Base-by-base conservation (phyloP, 805 yeast genomes). In the Blastobotrys terrestris region DNA sequence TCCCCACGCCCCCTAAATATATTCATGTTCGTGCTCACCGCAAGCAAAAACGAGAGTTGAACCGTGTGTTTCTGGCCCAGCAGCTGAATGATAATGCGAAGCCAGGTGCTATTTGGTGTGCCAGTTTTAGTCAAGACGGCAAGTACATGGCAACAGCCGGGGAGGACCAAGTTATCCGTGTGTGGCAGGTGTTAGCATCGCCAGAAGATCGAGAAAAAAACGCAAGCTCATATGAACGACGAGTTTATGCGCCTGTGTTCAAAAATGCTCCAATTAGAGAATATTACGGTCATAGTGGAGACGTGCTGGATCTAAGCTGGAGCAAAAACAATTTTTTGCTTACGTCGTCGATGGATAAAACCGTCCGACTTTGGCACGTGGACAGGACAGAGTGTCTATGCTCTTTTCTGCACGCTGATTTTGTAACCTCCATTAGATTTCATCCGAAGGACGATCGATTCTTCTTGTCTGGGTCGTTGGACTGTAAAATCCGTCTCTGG, bases 391-490 rank as follows among this genome's bases (percentile, higher is more conserved):
- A 72, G 14, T 81, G 88, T 49, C 70, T 91, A 15, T 77, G 84
- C 47, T 75, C 81, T 0, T 90, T 86, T 61, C 65, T 68, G 11
- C 91, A 88, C 63, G 77, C 81, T n/a, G 95, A 88, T 65, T 85
- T 88, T 66, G 95, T 89, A 2, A 85, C 96, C 0, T 73, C 84
- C 7, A 86, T 86, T 2, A 77, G 76, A 49, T 91, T 91, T 66
- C 96, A 87, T 62, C 95, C 94, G 0, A 71, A 72, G 1, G 97
- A 91, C 68, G 97, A 91, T 64, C 69, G 97, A 20, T 91, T 91
- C 64, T 88, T 91, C 65, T 65, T 85, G 2, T 83, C 90, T 57
- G 92, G 95, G 3, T 85, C 92, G 49, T 71, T 90, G 56, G 96
- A 89, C 62, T 84, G 85, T 54, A 73, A 78, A 19, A 75, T 87